Evolutionary conservation across 345 rosid genomes (phyloP).

Genomic region (Capsella bursapastoris): DNA sequence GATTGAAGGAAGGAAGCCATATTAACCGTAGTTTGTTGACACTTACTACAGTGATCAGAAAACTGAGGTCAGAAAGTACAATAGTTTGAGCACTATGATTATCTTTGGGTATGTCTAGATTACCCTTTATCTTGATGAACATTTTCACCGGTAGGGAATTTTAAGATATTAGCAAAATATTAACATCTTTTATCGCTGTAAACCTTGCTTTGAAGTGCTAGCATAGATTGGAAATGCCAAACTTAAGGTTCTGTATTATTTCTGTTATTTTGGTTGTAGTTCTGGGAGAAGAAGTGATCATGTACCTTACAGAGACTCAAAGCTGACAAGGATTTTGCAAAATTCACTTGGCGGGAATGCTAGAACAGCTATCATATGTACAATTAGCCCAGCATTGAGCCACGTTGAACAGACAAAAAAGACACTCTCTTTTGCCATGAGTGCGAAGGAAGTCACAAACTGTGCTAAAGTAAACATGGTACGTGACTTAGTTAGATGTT

Average conservation of each 20-base stretch:
- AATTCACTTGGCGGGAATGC: slow-evolving; percentile 98
- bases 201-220: slow-evolving; percentile 17
- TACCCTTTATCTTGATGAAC: slow-evolving; percentile 24
- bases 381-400: slow-evolving; percentile 92
- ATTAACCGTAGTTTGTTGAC: slow-evolving; percentile 95
- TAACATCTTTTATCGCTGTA: not conserved
- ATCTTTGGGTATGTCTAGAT: slow-evolving; percentile 28
- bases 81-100: slow-evolving; percentile 3
- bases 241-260: slow-evolving; percentile 5
- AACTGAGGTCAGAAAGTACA: slow-evolving; percentile 73
- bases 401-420: slow-evolving; percentile 92
- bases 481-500: slow-evolving; percentile 37
- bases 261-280: slow-evolving; percentile 56
- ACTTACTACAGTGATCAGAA: slow-evolving; percentile 90
- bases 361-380: slow-evolving; percentile 93
- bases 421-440: slow-evolving; percentile 83
- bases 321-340: slow-evolving; percentile 95
- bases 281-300: slow-evolving; percentile 71
- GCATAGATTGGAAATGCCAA: not conserved
- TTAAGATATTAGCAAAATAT: slow-evolving; percentile 6
- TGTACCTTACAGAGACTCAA: slow-evolving; percentile 94
- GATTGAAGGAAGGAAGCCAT: slow-evolving; percentile 95
- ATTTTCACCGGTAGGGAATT: not conserved
- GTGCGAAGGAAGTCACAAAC: slow-evolving; percentile 96
- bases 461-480: slow-evolving; percentile 93